phyloP scores from a whole-genome alignment of 192 early-diverging fungal species.

The Backusella sp. region DNA sequence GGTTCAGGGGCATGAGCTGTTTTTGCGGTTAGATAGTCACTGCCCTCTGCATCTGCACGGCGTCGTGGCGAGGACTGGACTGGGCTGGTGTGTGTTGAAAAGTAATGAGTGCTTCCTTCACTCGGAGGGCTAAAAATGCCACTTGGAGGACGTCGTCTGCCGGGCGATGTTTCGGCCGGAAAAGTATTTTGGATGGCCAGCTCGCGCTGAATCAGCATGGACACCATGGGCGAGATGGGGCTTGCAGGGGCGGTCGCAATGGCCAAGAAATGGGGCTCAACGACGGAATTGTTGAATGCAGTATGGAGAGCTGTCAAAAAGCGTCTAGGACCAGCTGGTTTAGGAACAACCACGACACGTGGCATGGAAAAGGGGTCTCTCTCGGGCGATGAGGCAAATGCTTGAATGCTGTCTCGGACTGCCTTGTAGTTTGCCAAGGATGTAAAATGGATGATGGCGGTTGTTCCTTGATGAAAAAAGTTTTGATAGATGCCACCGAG shows the following conservation, averaged over 20 bases:
- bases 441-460: slow-evolving; percentile 58
- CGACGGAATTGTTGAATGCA: slow-evolving; percentile 48
- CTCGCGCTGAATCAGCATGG: background rate
- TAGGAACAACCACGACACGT: slow-evolving; percentile 58
- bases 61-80: background rate
- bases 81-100: background rate
- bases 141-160: background rate
- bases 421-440: slow-evolving; percentile 52
- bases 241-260: slow-evolving; percentile 56
- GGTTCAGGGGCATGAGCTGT: background rate
- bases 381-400: slow-evolving; percentile 16
- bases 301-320: slow-evolving; percentile 59
- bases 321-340: slow-evolving; percentile 59
- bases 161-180: background rate
- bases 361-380: slow-evolving; percentile 33
- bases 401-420: slow-evolving; percentile 47
- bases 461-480: slow-evolving; percentile 38
- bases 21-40: background rate
- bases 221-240: background rate
- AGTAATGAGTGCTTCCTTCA: background rate
- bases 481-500: slow-evolving; percentile 8
- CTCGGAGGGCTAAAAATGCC: slow-evolving; percentile 10
- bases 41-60: background rate
- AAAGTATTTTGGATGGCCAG: background rate
- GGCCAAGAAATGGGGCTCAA: slow-evolving; percentile 51